These are phyloP conservation scores for Tephrocybe sp. DNA, from an alignment of 768 basidiomycete species.

Conservation along the genomic window DNA sequence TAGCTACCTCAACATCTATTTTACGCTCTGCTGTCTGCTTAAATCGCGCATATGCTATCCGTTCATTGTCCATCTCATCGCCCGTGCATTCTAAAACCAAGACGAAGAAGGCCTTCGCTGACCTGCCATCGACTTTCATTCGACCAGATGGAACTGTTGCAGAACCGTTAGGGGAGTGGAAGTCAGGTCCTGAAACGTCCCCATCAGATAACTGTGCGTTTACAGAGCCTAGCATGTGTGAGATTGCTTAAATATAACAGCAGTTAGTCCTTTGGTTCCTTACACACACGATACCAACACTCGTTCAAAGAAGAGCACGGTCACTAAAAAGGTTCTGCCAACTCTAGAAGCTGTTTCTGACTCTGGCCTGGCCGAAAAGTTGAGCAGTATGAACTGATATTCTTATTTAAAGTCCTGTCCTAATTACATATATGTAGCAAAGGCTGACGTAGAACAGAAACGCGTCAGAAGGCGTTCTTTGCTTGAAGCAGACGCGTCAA, in stretches of 20 bases:
- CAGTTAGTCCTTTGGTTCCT: not conserved
- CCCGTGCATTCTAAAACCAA: conserved; percentile 11
- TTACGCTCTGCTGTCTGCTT: conserved; percentile 1
- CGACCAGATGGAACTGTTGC: conserved; percentile 42
- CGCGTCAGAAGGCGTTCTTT: conserved; percentile 4
- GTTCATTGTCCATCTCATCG: conserved; percentile 3
- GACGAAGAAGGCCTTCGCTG: conserved; percentile 51
- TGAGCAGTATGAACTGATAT: not conserved
- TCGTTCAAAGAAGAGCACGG: conserved; percentile 4
- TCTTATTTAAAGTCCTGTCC: not conserved
- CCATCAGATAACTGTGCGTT: conserved; percentile 4
- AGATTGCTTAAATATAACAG: not conserved
- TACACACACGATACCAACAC: not conserved
- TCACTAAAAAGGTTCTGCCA: not conserved
- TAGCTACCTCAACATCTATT: conserved; percentile 1
- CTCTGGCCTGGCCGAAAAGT: not conserved
- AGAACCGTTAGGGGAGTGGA: conserved; percentile 41
- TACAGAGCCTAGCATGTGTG: not conserved
- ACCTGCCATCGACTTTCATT: conserved; percentile 51
- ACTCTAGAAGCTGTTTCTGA: not conserved
- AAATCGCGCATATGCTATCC: not conserved
- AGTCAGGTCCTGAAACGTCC: conserved; percentile 22
- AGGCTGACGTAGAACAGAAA: not conserved
- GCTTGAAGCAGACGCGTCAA: not conserved
- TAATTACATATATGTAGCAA: not conserved